These are phyloP conservation scores for Leccinum incarnatum DNA, from an alignment of 768 basidiomycete species.

Conservation along the genomic window DNA sequence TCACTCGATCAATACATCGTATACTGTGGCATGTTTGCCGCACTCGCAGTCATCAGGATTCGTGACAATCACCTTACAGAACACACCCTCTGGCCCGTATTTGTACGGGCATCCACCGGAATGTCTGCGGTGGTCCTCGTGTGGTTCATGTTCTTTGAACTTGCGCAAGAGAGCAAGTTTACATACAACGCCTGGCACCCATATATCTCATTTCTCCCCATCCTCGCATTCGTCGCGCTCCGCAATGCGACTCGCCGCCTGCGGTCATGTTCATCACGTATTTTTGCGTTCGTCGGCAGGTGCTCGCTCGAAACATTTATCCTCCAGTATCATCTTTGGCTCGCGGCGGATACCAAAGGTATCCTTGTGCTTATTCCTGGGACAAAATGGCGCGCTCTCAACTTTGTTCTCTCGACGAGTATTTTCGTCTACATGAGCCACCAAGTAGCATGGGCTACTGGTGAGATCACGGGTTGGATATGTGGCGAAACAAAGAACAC, in stretches of 20 bases:
- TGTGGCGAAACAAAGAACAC: conserved; percentile 38
- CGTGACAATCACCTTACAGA: conserved; percentile 72
- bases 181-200: conserved; percentile 85
- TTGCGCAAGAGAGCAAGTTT: conserved; percentile 74
- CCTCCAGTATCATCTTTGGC: conserved; percentile 86
- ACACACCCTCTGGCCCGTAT: conserved; percentile 59
- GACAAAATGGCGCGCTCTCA: conserved; percentile 67
- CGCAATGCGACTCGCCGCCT: conserved; percentile 72
- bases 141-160: conserved; percentile 85
- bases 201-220: conserved; percentile 77
- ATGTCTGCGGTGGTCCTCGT: conserved; percentile 51
- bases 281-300: conserved; percentile 79
- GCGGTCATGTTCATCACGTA: conserved; percentile 63
- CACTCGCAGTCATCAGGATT: conserved; percentile 70
- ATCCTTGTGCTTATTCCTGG: conserved; percentile 79
- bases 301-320: conserved; percentile 93
- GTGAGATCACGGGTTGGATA: conserved; percentile 61
- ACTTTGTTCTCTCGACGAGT: conserved; percentile 70
- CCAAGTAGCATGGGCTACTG: conserved; percentile 72
- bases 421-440: conserved; percentile 82
- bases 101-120: conserved; percentile 47
- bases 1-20: conserved; percentile 88
- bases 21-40: conserved; percentile 80
- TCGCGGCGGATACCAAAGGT: conserved; percentile 81
- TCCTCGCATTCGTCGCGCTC: conserved; percentile 70